Conservation (phyloP, 1,284 basidiomycete species). For the Apiotrichum laibachii region DNA sequence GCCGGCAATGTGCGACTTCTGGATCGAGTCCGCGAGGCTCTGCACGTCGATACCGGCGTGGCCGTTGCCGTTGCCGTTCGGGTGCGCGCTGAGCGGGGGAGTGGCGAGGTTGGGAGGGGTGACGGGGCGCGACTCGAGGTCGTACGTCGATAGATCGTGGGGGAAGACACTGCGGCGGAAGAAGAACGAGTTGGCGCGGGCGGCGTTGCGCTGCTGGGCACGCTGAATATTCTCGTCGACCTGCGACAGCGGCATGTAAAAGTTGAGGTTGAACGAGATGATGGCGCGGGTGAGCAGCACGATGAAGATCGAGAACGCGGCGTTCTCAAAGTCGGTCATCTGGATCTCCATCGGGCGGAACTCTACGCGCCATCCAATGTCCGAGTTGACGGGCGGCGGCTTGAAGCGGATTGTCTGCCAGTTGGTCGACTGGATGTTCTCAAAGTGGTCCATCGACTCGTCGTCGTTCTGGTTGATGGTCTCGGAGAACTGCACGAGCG, state of each 20-base stretch:
- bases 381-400: conserved; percentile 85
- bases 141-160: conserved; percentile 46
- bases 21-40: background rate
- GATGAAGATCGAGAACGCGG: conserved; percentile 90
- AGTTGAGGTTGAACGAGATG: conserved; percentile 83
- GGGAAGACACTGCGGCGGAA: conserved; percentile 87
- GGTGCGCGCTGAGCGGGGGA: conserved; percentile 1
- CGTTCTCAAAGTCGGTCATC: conserved; percentile 98
- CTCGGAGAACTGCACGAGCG: conserved; percentile 92
- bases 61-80: conserved; percentile 4
- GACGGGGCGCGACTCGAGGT: conserved; percentile 41
- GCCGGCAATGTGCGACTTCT: background rate
- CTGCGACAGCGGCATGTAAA: conserved; percentile 97
- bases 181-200: conserved; percentile 70
- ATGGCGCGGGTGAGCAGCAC: conserved; percentile 93
- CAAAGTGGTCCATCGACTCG: conserved; percentile 89
- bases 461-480: conserved; percentile 88
- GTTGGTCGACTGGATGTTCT: conserved; percentile 99
- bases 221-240: conserved; percentile 96
- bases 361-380: conserved; percentile 97
- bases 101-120: conserved; percentile 29
- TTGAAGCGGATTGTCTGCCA: conserved; percentile 99
- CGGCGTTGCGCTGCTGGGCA: conserved; percentile 81
- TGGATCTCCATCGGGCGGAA: conserved; percentile 99
- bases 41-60: background rate